Evolutionary conservation across 768 basidiomycete genomes (phyloP), one percentile per base, ranked within the genome.

Genomic region (Kwoniella europaea): DNA sequence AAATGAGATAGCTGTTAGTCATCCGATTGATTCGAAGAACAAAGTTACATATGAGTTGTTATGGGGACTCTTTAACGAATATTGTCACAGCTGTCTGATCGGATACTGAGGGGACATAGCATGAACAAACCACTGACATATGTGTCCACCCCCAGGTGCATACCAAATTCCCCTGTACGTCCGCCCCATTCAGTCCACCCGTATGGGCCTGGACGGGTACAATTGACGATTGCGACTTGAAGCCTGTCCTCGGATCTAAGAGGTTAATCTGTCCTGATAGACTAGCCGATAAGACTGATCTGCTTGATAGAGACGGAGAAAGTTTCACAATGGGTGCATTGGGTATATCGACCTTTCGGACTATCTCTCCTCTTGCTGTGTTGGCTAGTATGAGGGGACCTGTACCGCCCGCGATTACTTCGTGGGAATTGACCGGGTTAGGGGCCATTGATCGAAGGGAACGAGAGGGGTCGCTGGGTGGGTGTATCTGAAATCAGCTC

Each of bases 121-220:
- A 50, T 18, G 46, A 50, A 50, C 46, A 50, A 18, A 50, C 46
- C 46, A 50, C 46, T 79, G 71, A 93, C 94, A 93, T 90, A 84
- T 92, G 87, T 2, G 91, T 91, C 84, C 91, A 91, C 13, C 95
- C 95, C 74, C 94, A 92, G 7, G 92, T 93, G 77, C 91, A 92
- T 50, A 92, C 87, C 73, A 90, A 88, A 83, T 93, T 91, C 2
- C 92, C 93, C 53, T 88, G 87, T 0, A 88, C 87, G 74, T 93
- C 91, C 24, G 97, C 86, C 27, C 92, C 93, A 84, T 90, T 90
- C 27, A 97, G 86, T 4, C 92, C 92, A 64, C 90, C 89, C 24
- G 87, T 86, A 84, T 98, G 95, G 0, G 94, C 93, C 76, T 89
- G 89, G 20, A 92, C 87, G 9, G 88, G 58, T 15, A 63, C 67